Percentiles rank a stretch among this genome's conserved stretches.
phyloP scores from a whole-genome alignment of 306 rosid genomes.

The Glycine tomentella region DNA sequence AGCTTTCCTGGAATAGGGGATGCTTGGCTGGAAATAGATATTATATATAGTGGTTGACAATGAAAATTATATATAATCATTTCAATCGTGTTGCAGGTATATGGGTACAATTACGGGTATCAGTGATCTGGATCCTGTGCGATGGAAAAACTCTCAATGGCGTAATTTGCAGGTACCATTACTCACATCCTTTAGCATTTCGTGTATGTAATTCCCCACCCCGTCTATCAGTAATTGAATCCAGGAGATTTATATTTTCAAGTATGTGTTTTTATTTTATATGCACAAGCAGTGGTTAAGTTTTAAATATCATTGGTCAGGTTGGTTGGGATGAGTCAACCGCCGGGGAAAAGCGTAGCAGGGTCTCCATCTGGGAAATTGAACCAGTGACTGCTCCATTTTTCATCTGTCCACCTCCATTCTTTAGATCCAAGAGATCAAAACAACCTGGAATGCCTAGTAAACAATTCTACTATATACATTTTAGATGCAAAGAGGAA shows the following conservation, averaged over 20 bases:
- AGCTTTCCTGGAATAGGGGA: conserved; percentile 5
- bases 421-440: conserved; percentile 84
- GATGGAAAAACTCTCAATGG: conserved; percentile 99
- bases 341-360: conserved; percentile 86
- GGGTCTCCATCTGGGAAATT: conserved; percentile 97
- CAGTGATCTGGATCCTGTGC: conserved; percentile 86
- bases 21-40: conserved; percentile 1
- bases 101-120: conserved; percentile 98
- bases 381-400: conserved; percentile 98
- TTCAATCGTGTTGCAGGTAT: conserved; percentile 66
- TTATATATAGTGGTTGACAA: conserved; percentile 19
- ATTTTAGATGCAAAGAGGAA: conserved; percentile 20
- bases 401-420: conserved; percentile 94
- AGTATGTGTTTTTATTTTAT: neutral
- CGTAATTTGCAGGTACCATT: conserved; percentile 86
- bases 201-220: neutral
- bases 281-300: neutral
- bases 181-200: conserved; percentile 25
- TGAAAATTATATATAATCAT: neutral
- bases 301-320: conserved; percentile 50
- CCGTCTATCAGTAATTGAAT: neutral
- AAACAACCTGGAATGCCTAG: conserved; percentile 97
- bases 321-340: conserved; percentile 99
- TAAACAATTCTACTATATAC: conserved; percentile 35
- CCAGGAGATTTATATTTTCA: neutral